phyloP scores from a whole-genome alignment of 1,284 basidiomycete species.

The Termitomyces sp. region DNA sequence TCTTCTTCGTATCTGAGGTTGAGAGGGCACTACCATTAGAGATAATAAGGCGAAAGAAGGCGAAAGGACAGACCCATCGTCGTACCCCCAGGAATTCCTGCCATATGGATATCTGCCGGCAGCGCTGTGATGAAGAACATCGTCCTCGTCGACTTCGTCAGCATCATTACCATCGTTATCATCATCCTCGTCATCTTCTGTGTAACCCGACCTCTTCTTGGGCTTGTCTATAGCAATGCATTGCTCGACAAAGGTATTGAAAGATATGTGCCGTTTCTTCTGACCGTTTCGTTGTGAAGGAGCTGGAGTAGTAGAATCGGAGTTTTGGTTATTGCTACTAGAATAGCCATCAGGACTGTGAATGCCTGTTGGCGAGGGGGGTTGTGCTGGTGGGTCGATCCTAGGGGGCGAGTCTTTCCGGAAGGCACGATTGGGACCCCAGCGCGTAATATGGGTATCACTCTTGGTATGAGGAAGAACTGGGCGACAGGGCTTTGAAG shows the following conservation, averaged over 20 bases:
- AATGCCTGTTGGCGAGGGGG: slow-evolving; percentile 8
- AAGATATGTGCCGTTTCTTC: slow-evolving; percentile 82
- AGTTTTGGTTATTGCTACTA: slow-evolving; percentile 14
- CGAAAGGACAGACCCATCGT: slow-evolving; percentile 58
- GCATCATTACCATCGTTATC: slow-evolving; percentile 25
- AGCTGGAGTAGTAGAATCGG: slow-evolving; percentile 14
- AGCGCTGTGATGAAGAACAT: slow-evolving; percentile 1
- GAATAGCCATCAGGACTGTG: slow-evolving; percentile 16
- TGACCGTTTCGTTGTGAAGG: slow-evolving; percentile 20
- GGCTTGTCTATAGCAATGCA: slow-evolving; percentile 90
- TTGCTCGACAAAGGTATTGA: slow-evolving; percentile 98
- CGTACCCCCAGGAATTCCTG: slow-evolving; percentile 35
- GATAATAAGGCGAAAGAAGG: neutral
- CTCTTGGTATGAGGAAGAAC: slow-evolving; percentile 74
- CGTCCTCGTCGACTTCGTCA: slow-evolving; percentile 24
- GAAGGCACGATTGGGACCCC: slow-evolving; percentile 46
- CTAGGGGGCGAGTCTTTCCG: slow-evolving; percentile 67
- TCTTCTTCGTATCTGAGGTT: slow-evolving; percentile 57
- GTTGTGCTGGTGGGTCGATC: slow-evolving; percentile 34
- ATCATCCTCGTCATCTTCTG: slow-evolving; percentile 36
- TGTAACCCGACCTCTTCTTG: slow-evolving; percentile 27
- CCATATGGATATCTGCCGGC: slow-evolving; percentile 15
- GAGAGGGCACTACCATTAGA: neutral
- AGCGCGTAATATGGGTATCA: slow-evolving; percentile 68
- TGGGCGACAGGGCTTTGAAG: slow-evolving; percentile 40